These are phyloP conservation scores for Trifolium repens DNA, from an alignment of 306 rosid species.

Conservation along the genomic window DNA sequence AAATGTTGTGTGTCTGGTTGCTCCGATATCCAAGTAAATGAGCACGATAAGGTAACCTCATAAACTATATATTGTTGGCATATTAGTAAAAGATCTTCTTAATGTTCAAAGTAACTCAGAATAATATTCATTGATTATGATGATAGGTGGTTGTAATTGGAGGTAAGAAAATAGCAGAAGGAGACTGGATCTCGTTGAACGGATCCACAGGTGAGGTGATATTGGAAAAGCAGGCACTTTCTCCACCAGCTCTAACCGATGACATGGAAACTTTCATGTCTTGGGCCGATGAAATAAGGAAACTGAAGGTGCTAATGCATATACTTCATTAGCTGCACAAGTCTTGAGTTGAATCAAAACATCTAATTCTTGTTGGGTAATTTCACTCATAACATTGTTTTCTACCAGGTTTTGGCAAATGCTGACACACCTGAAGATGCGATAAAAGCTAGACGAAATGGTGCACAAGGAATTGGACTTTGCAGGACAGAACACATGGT, in stretches of 20 bases:
- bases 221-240: constrained; percentile 80
- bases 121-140: constrained; percentile 37
- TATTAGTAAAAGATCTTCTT: constrained; percentile 23
- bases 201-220: constrained; percentile 97
- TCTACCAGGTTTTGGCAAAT: constrained; percentile 87
- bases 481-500: constrained; percentile 99
- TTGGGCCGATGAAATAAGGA: constrained; percentile 91
- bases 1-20: constrained; percentile 97
- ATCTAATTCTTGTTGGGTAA: constrained; percentile 16
- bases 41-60: constrained; percentile 61
- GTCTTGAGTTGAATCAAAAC: constrained; percentile 36
- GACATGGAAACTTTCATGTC: constrained; percentile 90
- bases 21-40: constrained; percentile 74
- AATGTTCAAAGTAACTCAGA: constrained; percentile 27
- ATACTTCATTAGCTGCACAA: constrained; percentile 30
- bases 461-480: constrained; percentile 97
- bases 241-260: constrained; percentile 85
- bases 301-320: constrained; percentile 71
- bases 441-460: constrained; percentile 74
- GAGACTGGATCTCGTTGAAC: constrained; percentile 94
- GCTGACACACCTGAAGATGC: constrained; percentile 99
- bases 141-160: constrained; percentile 73
- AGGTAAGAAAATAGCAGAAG: constrained; percentile 62
- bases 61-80: constrained; percentile 26
- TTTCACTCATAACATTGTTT: constrained; percentile 23